A percentile compares a stretch with the other conserved stretches of the same genome.
phyloP scores from a whole-genome alignment of 2,329 filamentous ascomycete species.

The Colletotrichum paranaense region DNA sequence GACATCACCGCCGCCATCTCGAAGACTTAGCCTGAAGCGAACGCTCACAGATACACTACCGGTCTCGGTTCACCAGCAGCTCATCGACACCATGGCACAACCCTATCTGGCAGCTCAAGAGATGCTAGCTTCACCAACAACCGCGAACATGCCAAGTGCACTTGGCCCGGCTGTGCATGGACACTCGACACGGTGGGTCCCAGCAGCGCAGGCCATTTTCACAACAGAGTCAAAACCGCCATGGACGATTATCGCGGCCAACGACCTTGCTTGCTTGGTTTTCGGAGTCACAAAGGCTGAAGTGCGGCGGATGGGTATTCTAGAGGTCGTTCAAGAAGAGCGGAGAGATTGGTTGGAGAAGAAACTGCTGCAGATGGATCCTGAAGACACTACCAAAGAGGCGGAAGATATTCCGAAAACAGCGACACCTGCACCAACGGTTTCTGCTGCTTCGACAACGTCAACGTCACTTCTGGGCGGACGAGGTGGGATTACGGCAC shows the following conservation, averaged over 20 bases:
- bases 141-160: constrained; percentile 57
- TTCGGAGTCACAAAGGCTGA: constrained; percentile 99
- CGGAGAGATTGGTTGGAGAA: constrained; percentile 89
- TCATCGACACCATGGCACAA: constrained; percentile 86
- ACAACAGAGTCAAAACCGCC: constrained; percentile 91
- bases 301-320: constrained; percentile 91
- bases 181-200: constrained; percentile 90
- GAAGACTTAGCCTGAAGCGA: constrained; percentile 79
- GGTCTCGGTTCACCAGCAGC: constrained; percentile 80
- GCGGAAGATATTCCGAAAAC: constrained; percentile 50
- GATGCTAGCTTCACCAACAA: constrained; percentile 55
- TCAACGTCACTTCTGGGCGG: constrained; percentile 73
- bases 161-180: constrained; percentile 77
- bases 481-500: constrained; percentile 82
- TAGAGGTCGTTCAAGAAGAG: constrained; percentile 94
- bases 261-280: constrained; percentile 95
- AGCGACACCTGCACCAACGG: constrained; percentile 49
- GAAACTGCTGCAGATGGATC: constrained; percentile 77
- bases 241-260: constrained; percentile 96
- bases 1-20: constrained; percentile 66
- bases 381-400: constrained; percentile 48
- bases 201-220: constrained; percentile 95
- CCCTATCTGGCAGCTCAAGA: constrained; percentile 75
- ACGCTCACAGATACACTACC: constrained; percentile 88
- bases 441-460: constrained; percentile 55